phyloP scores from a whole-genome alignment of 768 basidiomycete species.

The Mycena leptocephala region DNA sequence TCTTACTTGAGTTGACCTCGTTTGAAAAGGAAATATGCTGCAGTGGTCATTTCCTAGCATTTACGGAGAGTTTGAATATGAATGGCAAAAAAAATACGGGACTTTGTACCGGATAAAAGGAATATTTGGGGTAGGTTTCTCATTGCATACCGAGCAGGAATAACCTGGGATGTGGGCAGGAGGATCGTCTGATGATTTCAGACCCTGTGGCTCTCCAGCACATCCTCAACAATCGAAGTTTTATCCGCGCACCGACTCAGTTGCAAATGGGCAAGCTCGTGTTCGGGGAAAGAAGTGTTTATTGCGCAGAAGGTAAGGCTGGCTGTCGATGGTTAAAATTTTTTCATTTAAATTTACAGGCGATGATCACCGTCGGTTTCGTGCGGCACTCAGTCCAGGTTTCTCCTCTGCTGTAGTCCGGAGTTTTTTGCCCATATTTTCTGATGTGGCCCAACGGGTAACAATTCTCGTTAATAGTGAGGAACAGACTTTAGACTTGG shows the following conservation, averaged over 20 bases:
- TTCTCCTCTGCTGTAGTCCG: slow-evolving; percentile 15
- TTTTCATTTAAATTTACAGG: neutral
- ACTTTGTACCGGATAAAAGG: slow-evolving; percentile 28
- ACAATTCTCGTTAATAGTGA: neutral
- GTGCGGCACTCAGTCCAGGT: slow-evolving; percentile 25
- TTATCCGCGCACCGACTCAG: slow-evolving; percentile 24
- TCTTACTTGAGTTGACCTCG: neutral
- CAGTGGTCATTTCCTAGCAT: slow-evolving; percentile 18
- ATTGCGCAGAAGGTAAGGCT: slow-evolving; percentile 25
- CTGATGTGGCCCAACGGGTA: slow-evolving; percentile 25
- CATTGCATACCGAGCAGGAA: neutral
- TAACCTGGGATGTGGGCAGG: neutral
- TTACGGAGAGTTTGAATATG: slow-evolving; percentile 30
- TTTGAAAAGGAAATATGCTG: slow-evolving; percentile 28
- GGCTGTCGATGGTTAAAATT: neutral
- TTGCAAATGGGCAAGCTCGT: slow-evolving; percentile 23
- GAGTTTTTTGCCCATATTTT: slow-evolving; percentile 21
- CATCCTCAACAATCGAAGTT: slow-evolving; percentile 20
- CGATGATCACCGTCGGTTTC: slow-evolving; percentile 27
- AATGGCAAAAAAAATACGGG: slow-evolving; percentile 29
- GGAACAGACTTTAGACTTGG: neutral
- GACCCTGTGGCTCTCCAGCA: slow-evolving; percentile 27
- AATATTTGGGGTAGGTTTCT: slow-evolving; percentile 23
- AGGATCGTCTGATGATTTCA: slow-evolving; percentile 26
- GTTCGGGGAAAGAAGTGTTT: slow-evolving; percentile 27